Evolutionary conservation across 345 rosid species (phyloP).

Genomic region (Raphanus raphanistrum): DNA sequence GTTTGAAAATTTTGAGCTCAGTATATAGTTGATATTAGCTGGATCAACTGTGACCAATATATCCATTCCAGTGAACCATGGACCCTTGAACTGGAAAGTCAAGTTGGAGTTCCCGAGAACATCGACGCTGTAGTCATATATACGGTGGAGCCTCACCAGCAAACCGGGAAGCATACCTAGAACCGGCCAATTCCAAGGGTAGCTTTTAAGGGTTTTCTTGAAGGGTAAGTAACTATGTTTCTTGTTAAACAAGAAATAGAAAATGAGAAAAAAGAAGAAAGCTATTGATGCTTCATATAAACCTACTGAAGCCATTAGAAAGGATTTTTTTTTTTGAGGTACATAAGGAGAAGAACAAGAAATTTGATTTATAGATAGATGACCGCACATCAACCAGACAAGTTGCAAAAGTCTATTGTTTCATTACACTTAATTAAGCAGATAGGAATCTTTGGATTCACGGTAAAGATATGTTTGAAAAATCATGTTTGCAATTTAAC

Average conservation of each 20-base stretch:
- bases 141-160: constrained; percentile 1
- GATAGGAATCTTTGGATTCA: not conserved
- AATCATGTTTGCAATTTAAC: not conserved
- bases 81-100: constrained; percentile 36
- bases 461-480: not conserved
- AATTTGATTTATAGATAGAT: not conserved
- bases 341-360: not conserved
- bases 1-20: constrained; percentile 38
- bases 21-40: constrained; percentile 34
- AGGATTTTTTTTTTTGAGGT: constrained; percentile 20
- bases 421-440: not conserved
- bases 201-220: constrained; percentile 5
- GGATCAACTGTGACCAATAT: constrained; percentile 36
- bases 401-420: not conserved
- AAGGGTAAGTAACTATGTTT: not conserved
- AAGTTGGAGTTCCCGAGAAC: constrained; percentile 16
- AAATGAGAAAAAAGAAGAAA: not conserved
- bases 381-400: not conserved
- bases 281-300: not conserved
- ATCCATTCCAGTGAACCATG: constrained; percentile 30
- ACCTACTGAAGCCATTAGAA: constrained; percentile 11
- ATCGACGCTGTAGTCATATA: not conserved
- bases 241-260: constrained; percentile 9
- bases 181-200: constrained; percentile 28
- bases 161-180: constrained; percentile 34